Conservation (phyloP, 495 filamentous ascomycete species). For the Friedmanniomyces endolithicus region DNA sequence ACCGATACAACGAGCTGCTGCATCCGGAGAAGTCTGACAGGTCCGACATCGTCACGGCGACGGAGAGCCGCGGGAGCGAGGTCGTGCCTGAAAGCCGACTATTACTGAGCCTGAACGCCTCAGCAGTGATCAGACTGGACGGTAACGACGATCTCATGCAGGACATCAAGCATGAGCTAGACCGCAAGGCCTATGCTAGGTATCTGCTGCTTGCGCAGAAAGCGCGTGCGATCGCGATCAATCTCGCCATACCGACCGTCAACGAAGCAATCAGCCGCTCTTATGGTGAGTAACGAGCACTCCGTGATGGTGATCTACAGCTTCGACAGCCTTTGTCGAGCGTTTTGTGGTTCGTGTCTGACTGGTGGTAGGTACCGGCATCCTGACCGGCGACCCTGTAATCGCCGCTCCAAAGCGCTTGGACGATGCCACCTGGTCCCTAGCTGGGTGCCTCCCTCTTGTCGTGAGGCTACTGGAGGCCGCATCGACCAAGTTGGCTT, state of each 20-base stretch:
- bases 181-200: constrained; percentile 36
- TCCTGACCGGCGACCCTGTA: constrained; percentile 76
- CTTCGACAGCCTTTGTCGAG: neutral
- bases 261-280: constrained; percentile 72
- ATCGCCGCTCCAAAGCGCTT: constrained; percentile 65
- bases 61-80: constrained; percentile 64
- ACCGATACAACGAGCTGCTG: constrained; percentile 79
- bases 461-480: constrained; percentile 71
- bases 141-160: constrained; percentile 56
- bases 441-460: constrained; percentile 76
- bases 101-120: constrained; percentile 72
- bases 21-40: constrained; percentile 84
- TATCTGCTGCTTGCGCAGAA: constrained; percentile 41
- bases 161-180: constrained; percentile 66
- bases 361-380: constrained; percentile 37
- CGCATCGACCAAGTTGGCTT: constrained; percentile 51
- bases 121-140: constrained; percentile 58
- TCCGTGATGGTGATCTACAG: neutral
- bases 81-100: constrained; percentile 72
- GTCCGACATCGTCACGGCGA: constrained; percentile 82
- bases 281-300: constrained; percentile 39
- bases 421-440: constrained; percentile 84
- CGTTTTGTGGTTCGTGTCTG: neutral
- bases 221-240: constrained; percentile 71
- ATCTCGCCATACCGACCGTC: constrained; percentile 73